A percentile compares a stretch with the other conserved stretches of the same genome.
Conservation (phyloP, 257 asterid genomes). For the Salvia miltiorrhiza region DNA sequence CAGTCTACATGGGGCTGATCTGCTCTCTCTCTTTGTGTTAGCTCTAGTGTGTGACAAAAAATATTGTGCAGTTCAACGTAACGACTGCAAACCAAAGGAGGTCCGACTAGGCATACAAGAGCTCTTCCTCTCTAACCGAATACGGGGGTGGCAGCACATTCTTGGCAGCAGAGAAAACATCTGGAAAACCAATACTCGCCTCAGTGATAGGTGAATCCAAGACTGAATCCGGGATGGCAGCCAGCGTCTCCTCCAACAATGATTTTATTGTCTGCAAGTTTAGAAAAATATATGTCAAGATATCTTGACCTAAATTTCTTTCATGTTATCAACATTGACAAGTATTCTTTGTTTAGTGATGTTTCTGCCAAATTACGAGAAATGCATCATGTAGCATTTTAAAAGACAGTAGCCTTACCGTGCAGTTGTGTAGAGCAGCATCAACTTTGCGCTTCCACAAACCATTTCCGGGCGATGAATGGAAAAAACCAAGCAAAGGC, state of each 20-base stretch:
- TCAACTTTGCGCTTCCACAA: constrained; percentile 89
- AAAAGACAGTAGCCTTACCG: constrained; percentile 41
- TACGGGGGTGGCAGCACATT: constrained; percentile 61
- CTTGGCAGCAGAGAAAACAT: constrained; percentile 57
- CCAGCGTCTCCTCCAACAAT: constrained; percentile 70
- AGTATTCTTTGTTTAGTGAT: background rate
- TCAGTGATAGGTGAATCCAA: constrained; percentile 63
- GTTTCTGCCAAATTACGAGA: background rate
- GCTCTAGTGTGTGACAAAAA: background rate
- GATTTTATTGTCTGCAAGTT: constrained; percentile 60
- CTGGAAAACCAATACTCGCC: constrained; percentile 35
- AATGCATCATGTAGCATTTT: background rate
- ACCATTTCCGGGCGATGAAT: constrained; percentile 73
- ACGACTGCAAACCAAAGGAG: background rate
- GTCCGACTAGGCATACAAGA: constrained; percentile 55
- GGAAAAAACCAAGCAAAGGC: constrained; percentile 87
- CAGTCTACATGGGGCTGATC: background rate
- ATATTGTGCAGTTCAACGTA: background rate
- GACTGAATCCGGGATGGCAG: constrained; percentile 62
- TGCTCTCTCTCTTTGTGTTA: constrained; percentile 2
- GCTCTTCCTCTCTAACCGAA: constrained; percentile 51
- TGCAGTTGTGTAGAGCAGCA: constrained; percentile 61
- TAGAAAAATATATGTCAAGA: constrained; percentile 1
- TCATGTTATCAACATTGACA: background rate
- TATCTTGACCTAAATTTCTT: background rate